A percentile compares a stretch with the other conserved stretches of the same genome.
These are phyloP conservation scores for Colletotrichum lini DNA, from an alignment of 2,329 filamentous ascomycete genomes.

Conservation along the genomic window DNA sequence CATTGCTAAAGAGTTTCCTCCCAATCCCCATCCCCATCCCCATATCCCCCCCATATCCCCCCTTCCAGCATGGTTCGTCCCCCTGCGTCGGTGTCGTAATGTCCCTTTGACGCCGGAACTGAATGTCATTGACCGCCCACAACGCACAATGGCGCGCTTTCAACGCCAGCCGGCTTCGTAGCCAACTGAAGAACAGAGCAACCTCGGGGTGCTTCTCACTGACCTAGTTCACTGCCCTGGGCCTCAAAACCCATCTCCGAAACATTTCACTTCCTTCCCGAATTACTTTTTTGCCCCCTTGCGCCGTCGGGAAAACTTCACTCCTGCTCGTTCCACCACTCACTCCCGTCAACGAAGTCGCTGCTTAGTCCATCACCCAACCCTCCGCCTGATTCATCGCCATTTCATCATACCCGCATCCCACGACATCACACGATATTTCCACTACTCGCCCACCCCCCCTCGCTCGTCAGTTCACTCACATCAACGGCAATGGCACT, in stretches of 20 bases:
- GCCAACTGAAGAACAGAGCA: slow-evolving; percentile 24
- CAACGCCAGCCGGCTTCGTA: slow-evolving; percentile 14
- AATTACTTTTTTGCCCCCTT: slow-evolving; percentile 17
- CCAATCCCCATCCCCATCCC: not conserved
- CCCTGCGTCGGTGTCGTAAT: slow-evolving; percentile 13
- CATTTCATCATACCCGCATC: slow-evolving; percentile 1
- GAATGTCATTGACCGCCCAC: slow-evolving; percentile 32
- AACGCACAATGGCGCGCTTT: slow-evolving; percentile 31
- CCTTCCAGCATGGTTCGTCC: slow-evolving; percentile 19
- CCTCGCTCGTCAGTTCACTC: not conserved
- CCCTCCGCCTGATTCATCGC: not conserved
- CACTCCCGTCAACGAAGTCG: not conserved
- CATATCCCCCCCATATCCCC: slow-evolving; percentile 17
- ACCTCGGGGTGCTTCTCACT: slow-evolving; percentile 14
- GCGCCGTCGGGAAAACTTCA: slow-evolving; percentile 11
- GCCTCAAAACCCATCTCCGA: slow-evolving; percentile 17
- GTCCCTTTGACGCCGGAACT: slow-evolving; percentile 28
- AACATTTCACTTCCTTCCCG: slow-evolving; percentile 28
- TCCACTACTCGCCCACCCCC: not conserved
- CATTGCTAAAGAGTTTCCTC: not conserved
- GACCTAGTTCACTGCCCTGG: slow-evolving; percentile 14
- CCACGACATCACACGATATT: not conserved
- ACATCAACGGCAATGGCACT: slow-evolving; percentile 33
- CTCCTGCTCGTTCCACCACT: slow-evolving; percentile 15
- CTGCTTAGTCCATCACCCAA: not conserved